phyloP scores from a whole-genome alignment of 1,139 yeast species.

The Yamadazyma aaseri region DNA sequence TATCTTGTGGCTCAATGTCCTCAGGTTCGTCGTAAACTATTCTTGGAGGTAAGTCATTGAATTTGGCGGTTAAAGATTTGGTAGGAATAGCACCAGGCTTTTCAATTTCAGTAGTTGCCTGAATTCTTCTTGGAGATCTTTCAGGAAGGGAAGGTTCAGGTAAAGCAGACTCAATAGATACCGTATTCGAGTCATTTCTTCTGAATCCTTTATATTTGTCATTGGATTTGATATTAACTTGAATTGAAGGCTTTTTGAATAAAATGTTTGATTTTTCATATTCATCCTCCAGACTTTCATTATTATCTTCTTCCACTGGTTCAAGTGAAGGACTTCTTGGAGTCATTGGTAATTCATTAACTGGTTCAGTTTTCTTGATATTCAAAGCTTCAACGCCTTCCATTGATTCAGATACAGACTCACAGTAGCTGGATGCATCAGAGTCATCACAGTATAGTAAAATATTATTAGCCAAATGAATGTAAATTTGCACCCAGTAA shows the following conservation, averaged over 20 bases:
- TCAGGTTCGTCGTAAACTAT: constrained; percentile 20
- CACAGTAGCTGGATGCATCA: constrained; percentile 10
- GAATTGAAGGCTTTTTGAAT: constrained; percentile 15
- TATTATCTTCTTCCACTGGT: constrained; percentile 14
- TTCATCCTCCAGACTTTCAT: constrained; percentile 10
- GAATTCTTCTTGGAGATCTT: constrained; percentile 16
- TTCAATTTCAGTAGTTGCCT: constrained; percentile 3
- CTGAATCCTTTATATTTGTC: constrained; percentile 48
- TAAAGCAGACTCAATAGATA: constrained; percentile 15
- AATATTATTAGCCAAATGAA: constrained; percentile 39
- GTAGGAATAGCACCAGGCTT: constrained; percentile 14
- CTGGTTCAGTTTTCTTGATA: constrained; percentile 12
- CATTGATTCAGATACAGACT: constrained; percentile 14
- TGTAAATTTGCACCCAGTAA: constrained; percentile 42
- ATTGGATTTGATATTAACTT: constrained; percentile 17
- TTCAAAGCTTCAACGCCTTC: constrained; percentile 19
- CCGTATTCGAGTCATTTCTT: constrained; percentile 31
- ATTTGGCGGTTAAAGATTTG: constrained; percentile 11
- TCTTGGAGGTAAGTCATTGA: constrained; percentile 17
- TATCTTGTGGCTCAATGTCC: constrained; percentile 16
- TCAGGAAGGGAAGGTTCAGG: constrained; percentile 10
- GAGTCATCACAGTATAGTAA: constrained; percentile 24
- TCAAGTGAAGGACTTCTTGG: constrained; percentile 15
- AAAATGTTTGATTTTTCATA: constrained; percentile 14
- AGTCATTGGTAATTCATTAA: constrained; percentile 12